These are phyloP conservation scores for Chlorella sorokiniana DNA, from an alignment of 139 green algal genomes.

Conservation along the genomic window DNA sequence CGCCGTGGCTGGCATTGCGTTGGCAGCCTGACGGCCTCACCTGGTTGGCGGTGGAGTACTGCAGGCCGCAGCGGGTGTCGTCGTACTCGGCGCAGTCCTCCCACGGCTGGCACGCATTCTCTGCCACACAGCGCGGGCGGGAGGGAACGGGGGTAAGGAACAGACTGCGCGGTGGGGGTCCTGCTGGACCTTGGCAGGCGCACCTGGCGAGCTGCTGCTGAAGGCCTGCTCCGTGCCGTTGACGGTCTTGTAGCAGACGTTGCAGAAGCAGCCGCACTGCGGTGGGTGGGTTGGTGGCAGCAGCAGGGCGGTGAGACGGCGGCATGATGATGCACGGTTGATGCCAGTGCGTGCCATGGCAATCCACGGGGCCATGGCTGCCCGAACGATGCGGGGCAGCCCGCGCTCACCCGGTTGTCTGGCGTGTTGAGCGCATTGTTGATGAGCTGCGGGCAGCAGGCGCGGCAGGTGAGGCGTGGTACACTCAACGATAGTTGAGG, in stretches of 20 bases:
- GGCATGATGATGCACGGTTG: too few relatives aligned
- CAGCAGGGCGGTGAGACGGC: too few relatives aligned
- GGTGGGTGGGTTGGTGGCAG: not conserved
- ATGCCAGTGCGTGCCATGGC: too few relatives aligned
- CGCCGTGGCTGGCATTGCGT: not conserved
- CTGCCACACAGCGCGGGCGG: not conserved
- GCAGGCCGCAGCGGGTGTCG: constrained; percentile 54
- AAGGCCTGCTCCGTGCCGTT: not conserved
- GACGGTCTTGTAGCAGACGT: constrained; percentile 53
- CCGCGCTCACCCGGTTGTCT: constrained; percentile 49
- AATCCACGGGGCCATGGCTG: not conserved
- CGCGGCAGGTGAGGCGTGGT: not conserved
- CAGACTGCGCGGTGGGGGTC: not conserved
- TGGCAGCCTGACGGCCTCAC: not conserved
- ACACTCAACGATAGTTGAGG: too few relatives aligned
- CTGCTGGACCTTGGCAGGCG: not conserved
- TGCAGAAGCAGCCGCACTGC: constrained; percentile 74
- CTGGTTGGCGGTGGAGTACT: constrained; percentile 52
- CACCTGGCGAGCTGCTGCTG: not conserved
- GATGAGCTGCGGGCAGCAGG: constrained; percentile 34
- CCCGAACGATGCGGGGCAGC: too few relatives aligned
- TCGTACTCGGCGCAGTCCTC: constrained; percentile 49
- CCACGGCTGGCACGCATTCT: constrained; percentile 20
- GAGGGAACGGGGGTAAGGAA: not conserved
- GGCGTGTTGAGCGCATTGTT: constrained; percentile 55